Evolutionary conservation across 1,284 basidiomycete genomes (phyloP), one percentile per base, ranked within the genome.

Genomic region (Sporisorium reilianum): DNA sequence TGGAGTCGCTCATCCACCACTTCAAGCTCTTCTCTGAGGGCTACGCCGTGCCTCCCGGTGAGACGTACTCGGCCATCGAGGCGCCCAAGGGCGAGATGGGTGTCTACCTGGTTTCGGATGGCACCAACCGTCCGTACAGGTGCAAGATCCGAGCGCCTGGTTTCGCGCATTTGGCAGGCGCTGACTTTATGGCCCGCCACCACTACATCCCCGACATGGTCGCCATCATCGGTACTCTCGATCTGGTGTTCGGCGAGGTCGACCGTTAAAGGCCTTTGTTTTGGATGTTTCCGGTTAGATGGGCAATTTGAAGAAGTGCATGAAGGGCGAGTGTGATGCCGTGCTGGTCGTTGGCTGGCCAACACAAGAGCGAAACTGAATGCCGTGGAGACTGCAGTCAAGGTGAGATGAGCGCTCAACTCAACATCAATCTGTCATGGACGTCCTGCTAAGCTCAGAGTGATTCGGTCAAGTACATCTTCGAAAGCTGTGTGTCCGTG

Each of bases 41-140:
- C 22, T 99, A 94, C 87, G 93, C 74, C 30, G 96, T 98, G n/a
- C 96, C 96, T 18, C 93, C 95, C 34, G 89, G 96, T 34, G 96
- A 99, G 88, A 99, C 96, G 0, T 99, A 99, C 88, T 91, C 90
- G 58, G 94, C 96, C 5, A 98, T 99, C 80, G 96, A 99, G 87
- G 96, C 96, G 20, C 96, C 95, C 61, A 99, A 99, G 88, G 95
- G 95, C 69, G 95, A 98, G 87, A 98, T 98, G 95, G 85, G 84
- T 26, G 83, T 84, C 52, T 84, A 84, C 75, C 76, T 84, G 45
- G 83, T 84, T 30, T 80, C 80, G 8, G 80, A 84, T 66, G 83
- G 83, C 44, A 73, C 80, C 63, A 83, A 84, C 79, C 68, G 82
- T 41, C 83, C 83, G 36, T 84, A 83, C 74, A 64, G 81, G 48